Conservation (phyloP, 768 basidiomycete species). For the Neoboletus subvelutipes region DNA sequence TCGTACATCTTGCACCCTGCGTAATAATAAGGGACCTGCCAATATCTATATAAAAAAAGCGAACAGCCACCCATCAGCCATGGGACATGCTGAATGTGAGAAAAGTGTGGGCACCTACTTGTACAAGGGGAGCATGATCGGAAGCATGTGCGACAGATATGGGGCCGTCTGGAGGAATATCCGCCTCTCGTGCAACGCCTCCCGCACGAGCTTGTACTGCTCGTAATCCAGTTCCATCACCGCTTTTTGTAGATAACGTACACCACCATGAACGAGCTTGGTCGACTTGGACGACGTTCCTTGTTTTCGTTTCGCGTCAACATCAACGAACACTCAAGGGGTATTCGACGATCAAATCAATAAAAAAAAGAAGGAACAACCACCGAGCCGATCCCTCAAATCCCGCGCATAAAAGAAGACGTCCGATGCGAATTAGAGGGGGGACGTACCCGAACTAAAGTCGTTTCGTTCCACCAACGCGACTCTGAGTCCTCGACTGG, state of each 20-base stretch:
- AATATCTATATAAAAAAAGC: conserved; percentile 58
- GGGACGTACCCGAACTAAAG: conserved; percentile 70
- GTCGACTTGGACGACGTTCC: conserved; percentile 88
- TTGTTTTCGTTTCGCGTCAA: background rate
- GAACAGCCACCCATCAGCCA: conserved; percentile 1
- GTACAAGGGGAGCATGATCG: conserved; percentile 97
- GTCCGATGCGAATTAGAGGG: no score
- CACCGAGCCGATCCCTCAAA: background rate
- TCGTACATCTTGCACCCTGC: conserved; percentile 97
- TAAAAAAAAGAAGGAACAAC: no score
- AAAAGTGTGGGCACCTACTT: conserved; percentile 48
- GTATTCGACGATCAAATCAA: background rate
- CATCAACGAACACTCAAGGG: background rate
- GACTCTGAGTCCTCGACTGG: conserved; percentile 86
- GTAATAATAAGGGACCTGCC: conserved; percentile 97
- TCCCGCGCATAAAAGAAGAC: background rate
- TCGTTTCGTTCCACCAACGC: conserved; percentile 93
- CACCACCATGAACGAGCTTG: conserved; percentile 97
- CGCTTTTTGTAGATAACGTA: conserved; percentile 96
- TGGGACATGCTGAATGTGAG: background rate
- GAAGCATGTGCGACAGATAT: conserved; percentile 88
- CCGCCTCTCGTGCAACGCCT: conserved; percentile 87
- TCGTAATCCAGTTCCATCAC: conserved; percentile 94
- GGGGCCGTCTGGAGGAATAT: conserved; percentile 97
- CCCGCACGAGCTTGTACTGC: conserved; percentile 94